Conservation (phyloP, 2,329 filamentous ascomycete genomes). For the Hawksworthiomyces lignivorus region DNA sequence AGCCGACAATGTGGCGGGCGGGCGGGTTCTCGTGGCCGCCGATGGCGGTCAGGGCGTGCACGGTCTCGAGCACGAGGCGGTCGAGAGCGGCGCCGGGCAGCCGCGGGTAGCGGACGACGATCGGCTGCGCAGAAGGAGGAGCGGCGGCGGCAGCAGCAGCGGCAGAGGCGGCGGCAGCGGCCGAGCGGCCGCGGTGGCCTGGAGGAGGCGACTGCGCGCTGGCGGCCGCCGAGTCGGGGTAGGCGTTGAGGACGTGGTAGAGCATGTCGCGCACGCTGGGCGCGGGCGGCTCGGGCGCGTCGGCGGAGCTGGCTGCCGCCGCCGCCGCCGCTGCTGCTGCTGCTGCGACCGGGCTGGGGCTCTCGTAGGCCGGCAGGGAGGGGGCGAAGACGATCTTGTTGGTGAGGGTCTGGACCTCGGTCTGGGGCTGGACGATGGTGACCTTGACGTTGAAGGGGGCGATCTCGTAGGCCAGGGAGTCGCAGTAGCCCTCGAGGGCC, state of each 20-base stretch:
- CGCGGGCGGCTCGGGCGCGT: constrained; percentile 31
- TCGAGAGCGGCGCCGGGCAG: constrained; percentile 62
- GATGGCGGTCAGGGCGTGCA: constrained; percentile 84
- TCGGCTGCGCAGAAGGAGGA: no score
- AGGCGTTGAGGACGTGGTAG: constrained; percentile 66
- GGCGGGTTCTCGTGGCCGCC: constrained; percentile 95
- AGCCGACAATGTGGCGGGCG: constrained; percentile 85
- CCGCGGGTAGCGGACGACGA: constrained; percentile 66
- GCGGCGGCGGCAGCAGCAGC: constrained; percentile 55
- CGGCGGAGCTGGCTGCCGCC: constrained; percentile 52
- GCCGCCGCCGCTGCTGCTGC: constrained; percentile 31
- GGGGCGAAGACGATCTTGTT: constrained; percentile 83
- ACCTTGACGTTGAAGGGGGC: constrained; percentile 95
- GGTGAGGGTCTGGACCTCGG: constrained; percentile 81
- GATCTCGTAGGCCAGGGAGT: constrained; percentile 91
- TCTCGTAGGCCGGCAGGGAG: constrained; percentile 47
- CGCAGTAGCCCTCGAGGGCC: constrained; percentile 93
- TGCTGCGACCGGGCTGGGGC: no score
- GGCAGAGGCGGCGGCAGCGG: constrained; percentile 59
- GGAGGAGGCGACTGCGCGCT: no score
- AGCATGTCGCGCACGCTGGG: constrained; percentile 80
- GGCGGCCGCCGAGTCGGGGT: constrained; percentile 56
- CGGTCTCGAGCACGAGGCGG: constrained; percentile 75
- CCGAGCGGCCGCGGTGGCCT: no score
- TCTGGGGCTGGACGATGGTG: constrained; percentile 90